Base-by-base conservation (phyloP, 768 basidiomycete genomes). In the Thelephora ganbajun region DNA sequence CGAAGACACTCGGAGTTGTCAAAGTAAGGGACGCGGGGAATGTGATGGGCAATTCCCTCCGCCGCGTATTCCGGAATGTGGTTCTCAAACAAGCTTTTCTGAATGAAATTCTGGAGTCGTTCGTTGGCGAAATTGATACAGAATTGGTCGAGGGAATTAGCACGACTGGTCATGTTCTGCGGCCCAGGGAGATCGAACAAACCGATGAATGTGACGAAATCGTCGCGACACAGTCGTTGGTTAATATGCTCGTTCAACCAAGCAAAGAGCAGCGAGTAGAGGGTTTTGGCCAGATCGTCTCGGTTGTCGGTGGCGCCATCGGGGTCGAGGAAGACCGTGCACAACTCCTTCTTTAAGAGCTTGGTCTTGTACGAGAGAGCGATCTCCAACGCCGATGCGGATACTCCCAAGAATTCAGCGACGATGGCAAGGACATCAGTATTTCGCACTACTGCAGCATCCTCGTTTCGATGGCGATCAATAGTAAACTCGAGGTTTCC, bases 181-280 rank as follows among this genome's bases (percentile, higher is more conserved):
- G 85, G 76, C 5, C 94, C 92, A 2, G 94, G 92, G 11, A 98
- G 77, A 62, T 99, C 92, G 58, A 98, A 83, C 33, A 98, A 72
- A 7, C 91, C 89, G 54, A 98, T 83, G 66, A 93, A 96, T 2
- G 86, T 88, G 3, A 74, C 70, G 53, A 91, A 99, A 59, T 96
- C 91, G 35, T 97, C 93, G 19, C 81, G 79, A 69, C 92, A 96
- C 13, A 99, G 77, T 35, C 86, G 85, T 55, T 96, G 85, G 61
- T 98, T 98, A 69, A 98, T 83, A 59, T 89, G 77, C 59, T 98
- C 96, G 61, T 93, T 94, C 50, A 98, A 65, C 93, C 93, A 98
- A 2, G 89, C 80, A 57, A 98, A 98, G 16, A 97, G 74, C 2
- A 99, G 76, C 3, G 91, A 90, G 61, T 97, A 98, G 0, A 98